Conservation (phyloP, 78 protist species). For the Capsaspora owczarzaki region DNA sequence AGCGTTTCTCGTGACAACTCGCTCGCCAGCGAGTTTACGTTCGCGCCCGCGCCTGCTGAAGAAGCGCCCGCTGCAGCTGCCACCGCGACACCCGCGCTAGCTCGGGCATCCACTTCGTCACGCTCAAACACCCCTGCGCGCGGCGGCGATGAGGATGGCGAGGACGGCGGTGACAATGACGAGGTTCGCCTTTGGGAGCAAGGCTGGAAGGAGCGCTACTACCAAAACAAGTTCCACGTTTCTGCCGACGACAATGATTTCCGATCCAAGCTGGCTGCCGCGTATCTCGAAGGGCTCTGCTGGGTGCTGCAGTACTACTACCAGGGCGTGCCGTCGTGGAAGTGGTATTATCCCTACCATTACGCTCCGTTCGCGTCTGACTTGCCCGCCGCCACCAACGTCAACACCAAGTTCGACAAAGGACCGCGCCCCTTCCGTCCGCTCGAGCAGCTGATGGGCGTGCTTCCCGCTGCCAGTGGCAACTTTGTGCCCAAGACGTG, state of each 20-base stretch:
- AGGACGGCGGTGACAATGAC: background rate
- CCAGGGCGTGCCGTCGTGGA: conserved; percentile 82
- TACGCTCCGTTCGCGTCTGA: conserved; percentile 82
- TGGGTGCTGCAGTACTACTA: conserved; percentile 65
- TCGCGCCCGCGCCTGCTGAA: background rate
- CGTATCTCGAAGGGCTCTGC: background rate
- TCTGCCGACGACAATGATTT: background rate
- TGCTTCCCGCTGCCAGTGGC: background rate
- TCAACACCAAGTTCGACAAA: background rate
- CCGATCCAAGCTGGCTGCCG: conserved; percentile 17
- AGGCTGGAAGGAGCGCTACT: conserved; percentile 86
- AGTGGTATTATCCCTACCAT: conserved; percentile 88
- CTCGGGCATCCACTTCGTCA: background rate
- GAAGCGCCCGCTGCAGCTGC: background rate
- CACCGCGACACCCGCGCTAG: background rate
- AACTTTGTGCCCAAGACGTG: background rate
- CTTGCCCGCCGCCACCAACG: background rate
- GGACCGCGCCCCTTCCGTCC: background rate
- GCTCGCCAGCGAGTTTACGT: background rate
- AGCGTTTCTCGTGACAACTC: background rate
- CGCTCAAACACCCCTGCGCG: background rate
- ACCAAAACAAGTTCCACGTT: conserved; percentile 48
- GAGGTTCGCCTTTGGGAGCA: conserved; percentile 37
- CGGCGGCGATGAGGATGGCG: background rate
- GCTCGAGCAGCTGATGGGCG: conserved; percentile 9